phyloP scores from a whole-genome alignment of 2,329 filamentous ascomycete species.

The Zasmidium angulare region DNA sequence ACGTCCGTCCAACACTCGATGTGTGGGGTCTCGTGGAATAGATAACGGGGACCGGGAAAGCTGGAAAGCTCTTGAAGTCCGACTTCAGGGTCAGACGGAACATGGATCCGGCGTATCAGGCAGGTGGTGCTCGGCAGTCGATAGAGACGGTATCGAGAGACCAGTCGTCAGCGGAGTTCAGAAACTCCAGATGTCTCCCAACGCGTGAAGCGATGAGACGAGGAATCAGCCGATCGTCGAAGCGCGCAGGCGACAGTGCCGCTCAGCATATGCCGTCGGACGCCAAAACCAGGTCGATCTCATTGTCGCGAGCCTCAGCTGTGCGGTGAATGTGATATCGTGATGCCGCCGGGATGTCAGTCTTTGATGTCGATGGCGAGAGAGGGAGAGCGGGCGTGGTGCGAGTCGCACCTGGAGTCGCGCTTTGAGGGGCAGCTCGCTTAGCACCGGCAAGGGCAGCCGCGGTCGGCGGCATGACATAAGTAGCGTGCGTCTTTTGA shows the following conservation, averaged over 20 bases:
- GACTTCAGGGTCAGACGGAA: neutral
- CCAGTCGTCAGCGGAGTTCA: neutral
- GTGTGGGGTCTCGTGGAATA: neutral
- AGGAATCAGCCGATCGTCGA: neutral
- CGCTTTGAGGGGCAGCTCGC: neutral
- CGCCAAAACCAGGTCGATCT: neutral
- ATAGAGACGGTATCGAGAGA: no score
- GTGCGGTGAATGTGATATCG: slow-evolving; percentile 1
- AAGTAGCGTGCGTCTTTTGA: neutral
- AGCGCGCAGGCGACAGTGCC: neutral
- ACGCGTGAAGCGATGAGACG: neutral
- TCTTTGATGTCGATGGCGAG: slow-evolving; percentile 13
- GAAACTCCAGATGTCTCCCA: neutral
- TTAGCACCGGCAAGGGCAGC: neutral
- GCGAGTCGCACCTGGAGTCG: neutral
- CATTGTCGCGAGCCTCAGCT: neutral
- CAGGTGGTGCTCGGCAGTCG: no score
- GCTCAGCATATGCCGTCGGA: neutral
- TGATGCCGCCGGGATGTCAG: slow-evolving; percentile 6
- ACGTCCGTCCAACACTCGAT: neutral
- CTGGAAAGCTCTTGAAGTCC: neutral
- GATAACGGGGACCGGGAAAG: neutral
- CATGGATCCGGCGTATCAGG: neutral
- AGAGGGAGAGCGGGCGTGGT: neutral
- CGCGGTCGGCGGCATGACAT: neutral